A percentile compares a stretch with the other conserved stretches of the same genome.
phyloP scores from a whole-genome alignment of 208 protist genomes.

The Acanthamoeba lenticulata region DNA sequence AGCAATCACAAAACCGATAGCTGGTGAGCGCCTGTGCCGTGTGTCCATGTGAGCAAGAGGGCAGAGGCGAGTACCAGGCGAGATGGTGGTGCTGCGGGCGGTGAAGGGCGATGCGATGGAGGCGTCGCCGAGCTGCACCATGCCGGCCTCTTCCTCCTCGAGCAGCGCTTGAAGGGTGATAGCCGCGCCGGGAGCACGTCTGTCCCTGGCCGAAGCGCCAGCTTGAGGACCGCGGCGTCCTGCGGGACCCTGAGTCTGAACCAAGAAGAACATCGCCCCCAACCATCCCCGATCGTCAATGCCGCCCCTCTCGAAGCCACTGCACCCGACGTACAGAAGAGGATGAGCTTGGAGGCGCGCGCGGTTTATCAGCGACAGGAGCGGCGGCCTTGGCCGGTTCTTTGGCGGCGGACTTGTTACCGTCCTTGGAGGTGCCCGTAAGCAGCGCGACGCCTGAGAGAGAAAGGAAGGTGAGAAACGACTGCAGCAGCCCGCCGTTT shows the following conservation, averaged over 20 bases:
- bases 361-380: too few relatives aligned
- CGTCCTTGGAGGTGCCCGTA: background rate
- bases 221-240: background rate
- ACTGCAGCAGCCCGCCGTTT: background rate
- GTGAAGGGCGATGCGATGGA: constrained; percentile 94
- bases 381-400: too few relatives aligned
- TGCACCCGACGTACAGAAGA: too few relatives aligned
- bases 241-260: background rate
- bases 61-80: background rate
- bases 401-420: background rate
- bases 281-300: background rate
- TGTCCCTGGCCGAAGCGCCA: background rate
- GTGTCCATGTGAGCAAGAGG: too few relatives aligned
- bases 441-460: background rate
- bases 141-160: constrained; percentile 68
- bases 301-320: too few relatives aligned
- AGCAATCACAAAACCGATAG: background rate
- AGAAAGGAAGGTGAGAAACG: background rate
- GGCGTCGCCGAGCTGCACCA: constrained; percentile 88
- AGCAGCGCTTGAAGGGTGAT: constrained; percentile 17
- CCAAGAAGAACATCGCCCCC: background rate
- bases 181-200: constrained; percentile 37
- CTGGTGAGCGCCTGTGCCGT: too few relatives aligned
- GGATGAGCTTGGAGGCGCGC: too few relatives aligned
- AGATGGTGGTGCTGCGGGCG: constrained; percentile 73